phyloP scores from a whole-genome alignment of 257 asterid genomes.

The Solanum clarkiae region DNA sequence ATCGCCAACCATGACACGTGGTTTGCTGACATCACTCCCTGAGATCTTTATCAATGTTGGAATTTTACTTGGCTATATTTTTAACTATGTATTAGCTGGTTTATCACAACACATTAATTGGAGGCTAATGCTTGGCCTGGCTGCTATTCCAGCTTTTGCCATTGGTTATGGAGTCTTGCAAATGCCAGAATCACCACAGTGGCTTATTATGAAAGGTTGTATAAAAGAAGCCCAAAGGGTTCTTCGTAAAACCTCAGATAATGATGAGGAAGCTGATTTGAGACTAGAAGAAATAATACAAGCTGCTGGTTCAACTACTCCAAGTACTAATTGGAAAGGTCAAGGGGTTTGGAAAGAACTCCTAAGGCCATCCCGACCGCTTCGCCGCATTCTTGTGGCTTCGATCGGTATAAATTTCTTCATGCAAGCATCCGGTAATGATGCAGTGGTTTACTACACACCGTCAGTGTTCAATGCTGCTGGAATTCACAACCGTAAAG shows the following conservation, averaged over 20 bases:
- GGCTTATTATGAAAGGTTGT: conserved; percentile 67
- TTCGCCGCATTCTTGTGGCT: conserved; percentile 49
- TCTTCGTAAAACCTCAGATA: conserved; percentile 40
- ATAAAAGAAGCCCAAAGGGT: conserved; percentile 38
- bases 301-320: conserved; percentile 10
- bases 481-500: conserved; percentile 38
- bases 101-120: conserved; percentile 35
- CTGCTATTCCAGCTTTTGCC: conserved; percentile 53
- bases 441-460: conserved; percentile 80
- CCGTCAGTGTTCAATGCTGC: conserved; percentile 70
- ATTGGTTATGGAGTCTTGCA: conserved; percentile 37
- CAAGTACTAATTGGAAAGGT: conserved; percentile 20
- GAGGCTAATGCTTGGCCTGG: conserved; percentile 85
- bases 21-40: conserved; percentile 72
- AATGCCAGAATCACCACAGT: conserved; percentile 92
- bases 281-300: conserved; percentile 43
- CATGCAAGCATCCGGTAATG: conserved; percentile 92
- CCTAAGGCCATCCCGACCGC: conserved; percentile 29
- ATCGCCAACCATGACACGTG: conserved; percentile 68
- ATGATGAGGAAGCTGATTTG: conserved; percentile 38
- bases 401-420: conserved; percentile 79
- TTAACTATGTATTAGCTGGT: conserved; percentile 40
- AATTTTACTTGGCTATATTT: conserved; percentile 49
- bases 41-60: conserved; percentile 76
- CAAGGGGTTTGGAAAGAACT: conserved; percentile 64